Evolutionary conservation across 345 rosid genomes (phyloP), one percentile per base, ranked within the genome.

Genomic region (Kernera saxatilis): DNA sequence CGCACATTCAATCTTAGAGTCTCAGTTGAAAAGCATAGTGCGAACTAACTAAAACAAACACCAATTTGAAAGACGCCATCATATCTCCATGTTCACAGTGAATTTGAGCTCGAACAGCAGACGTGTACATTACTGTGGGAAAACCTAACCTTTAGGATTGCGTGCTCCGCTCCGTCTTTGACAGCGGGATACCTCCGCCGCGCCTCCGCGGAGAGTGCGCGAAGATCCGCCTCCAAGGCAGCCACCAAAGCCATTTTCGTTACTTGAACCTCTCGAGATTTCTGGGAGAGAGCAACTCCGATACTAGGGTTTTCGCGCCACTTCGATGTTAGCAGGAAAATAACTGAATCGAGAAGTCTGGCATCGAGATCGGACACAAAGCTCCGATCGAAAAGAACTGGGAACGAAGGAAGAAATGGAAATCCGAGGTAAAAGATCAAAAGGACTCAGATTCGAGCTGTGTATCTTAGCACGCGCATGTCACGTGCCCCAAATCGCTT

Each of bases 161-260:
- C 97, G 78, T 94, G 99, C 60, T 94, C 97, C 1, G 99, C 97
- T 30, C 84, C 97, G 71, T 94, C 97, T 75, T 94, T 91, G 37
- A 94, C 88, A 49, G 95, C 87, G n/a, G 99, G 97, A 48, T 85
- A 80, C 23, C 96, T 86, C 67, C 99, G 89, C 60, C 97, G 93
- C 61, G 97, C 99, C 81, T 94, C 99, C 23, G 92, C 83, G 30
- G 99, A 94, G 62, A 94, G 97, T 22, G 99, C 95, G 43, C 95
- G 97, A 62, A 94, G 99, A 85, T 94, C 99, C 62, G 97, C 85
- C 75, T 94, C 99, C 75, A 94, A 75, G 5, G 88, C 97, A 33
- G 96, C 90, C 91, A 89, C 90, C 79, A 91, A 82, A 73, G 96
- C 93, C 99, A 91, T 94, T 66, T 67, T 68, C 62, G 69, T 35